Conservation (phyloP, 2,329 filamentous ascomycete species). For the Trichoderma sp. region DNA sequence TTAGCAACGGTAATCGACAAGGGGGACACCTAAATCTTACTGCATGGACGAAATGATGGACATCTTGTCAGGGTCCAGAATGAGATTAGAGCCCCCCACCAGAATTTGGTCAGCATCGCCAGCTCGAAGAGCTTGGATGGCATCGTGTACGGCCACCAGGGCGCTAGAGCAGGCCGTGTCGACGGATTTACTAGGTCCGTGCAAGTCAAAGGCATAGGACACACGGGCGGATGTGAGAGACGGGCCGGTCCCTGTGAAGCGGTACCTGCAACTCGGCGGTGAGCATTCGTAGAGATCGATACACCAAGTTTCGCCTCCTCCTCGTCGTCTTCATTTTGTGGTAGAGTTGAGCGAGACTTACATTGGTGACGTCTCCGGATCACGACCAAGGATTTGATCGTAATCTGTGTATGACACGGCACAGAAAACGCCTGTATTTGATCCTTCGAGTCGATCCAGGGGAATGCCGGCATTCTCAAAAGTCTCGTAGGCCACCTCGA, state of each 20-base stretch:
- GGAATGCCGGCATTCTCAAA: slow-evolving; percentile 21
- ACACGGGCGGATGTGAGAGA: slow-evolving; percentile 18
- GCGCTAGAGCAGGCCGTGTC: slow-evolving; percentile 38
- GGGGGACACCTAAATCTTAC: background rate
- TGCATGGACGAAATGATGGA: slow-evolving; percentile 21
- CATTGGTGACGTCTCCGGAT: slow-evolving; percentile 17
- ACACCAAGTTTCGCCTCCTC: no score
- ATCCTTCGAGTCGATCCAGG: slow-evolving; percentile 8
- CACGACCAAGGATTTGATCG: slow-evolving; percentile 12
- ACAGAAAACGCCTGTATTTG: slow-evolving; percentile 19
- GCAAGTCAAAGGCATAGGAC: slow-evolving; percentile 19
- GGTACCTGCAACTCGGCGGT: slow-evolving; percentile 6
- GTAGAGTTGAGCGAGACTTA: background rate
- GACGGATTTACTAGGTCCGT: slow-evolving; percentile 28
- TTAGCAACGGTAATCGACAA: background rate
- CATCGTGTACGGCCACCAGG: slow-evolving; percentile 33
- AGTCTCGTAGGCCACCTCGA: slow-evolving; percentile 20
- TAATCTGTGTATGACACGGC: slow-evolving; percentile 18
- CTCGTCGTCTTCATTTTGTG: background rate
- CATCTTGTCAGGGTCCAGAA: slow-evolving; percentile 21
- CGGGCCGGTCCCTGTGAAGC: slow-evolving; percentile 17
- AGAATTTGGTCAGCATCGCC: slow-evolving; percentile 31
- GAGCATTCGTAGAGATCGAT: background rate
- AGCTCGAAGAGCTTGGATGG: slow-evolving; percentile 19
- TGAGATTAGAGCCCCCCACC: slow-evolving; percentile 28